Evolutionary conservation across 768 basidiomycete genomes (phyloP).

Genomic region (Atractiella rhizophila): DNA sequence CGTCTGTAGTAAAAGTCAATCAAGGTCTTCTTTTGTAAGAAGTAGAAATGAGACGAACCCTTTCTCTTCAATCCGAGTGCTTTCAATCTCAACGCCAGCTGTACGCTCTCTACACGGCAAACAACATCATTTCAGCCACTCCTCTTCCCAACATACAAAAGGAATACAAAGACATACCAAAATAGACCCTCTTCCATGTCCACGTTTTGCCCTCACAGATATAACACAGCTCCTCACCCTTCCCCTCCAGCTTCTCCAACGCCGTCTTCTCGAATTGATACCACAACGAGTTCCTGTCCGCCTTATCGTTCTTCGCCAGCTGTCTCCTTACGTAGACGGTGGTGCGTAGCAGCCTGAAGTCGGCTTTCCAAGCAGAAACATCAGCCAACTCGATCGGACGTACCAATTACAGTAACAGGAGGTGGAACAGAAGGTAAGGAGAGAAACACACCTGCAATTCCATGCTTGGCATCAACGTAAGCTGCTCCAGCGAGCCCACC

Average conservation of each 20-base stretch:
- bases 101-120: not conserved
- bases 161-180: not conserved
- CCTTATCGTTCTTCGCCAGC: not conserved
- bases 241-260: too few species aligned
- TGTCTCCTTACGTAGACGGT: too few species aligned
- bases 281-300: constrained; percentile 8
- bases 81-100: too few species aligned
- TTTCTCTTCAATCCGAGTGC: not conserved
- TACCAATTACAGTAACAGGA: too few species aligned
- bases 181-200: constrained; percentile 4
- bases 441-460: too few species aligned
- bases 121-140: too few species aligned
- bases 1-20: constrained; percentile 7
- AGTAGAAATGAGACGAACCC: not conserved
- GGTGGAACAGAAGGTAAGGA: too few species aligned
- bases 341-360: too few species aligned
- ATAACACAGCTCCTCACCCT: constrained; percentile 3
- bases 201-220: constrained; percentile 2
- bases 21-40: constrained; percentile 1
- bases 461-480: too few species aligned
- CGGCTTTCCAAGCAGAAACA: too few species aligned
- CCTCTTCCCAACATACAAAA: not conserved
- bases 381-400: too few species aligned
- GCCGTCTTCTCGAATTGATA: constrained; percentile 8
- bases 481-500: too few species aligned